Evolutionary conservation across 83 land plant genomes (phyloP).

Genomic region (Picea abies): DNA sequence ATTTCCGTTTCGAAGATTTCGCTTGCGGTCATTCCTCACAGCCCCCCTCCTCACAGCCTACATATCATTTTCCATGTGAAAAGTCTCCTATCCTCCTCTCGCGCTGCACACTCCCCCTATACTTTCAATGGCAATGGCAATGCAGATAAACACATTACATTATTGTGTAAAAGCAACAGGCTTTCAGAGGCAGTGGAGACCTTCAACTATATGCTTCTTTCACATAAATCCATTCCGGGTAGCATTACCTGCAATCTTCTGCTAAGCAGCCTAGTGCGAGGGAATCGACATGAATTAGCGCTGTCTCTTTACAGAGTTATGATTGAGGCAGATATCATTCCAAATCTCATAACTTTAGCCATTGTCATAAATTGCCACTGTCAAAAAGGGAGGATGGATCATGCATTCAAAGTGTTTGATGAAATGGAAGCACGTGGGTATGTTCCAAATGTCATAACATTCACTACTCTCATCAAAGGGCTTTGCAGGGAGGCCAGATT

Average conservation of each 20-base stretch:
- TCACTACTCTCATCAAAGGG: slow-evolving; percentile 26
- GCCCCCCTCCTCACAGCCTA: too few relatives aligned
- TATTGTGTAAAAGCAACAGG: too few relatives aligned
- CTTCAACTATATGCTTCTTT: too few relatives aligned
- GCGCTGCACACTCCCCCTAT: too few relatives aligned
- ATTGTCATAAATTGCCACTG: slow-evolving; percentile 18
- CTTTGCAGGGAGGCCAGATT: slow-evolving; percentile 12
- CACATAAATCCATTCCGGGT: too few relatives aligned
- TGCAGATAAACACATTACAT: too few relatives aligned
- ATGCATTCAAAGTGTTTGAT: slow-evolving; percentile 9
- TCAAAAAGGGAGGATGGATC: background rate
- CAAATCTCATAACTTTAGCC: slow-evolving; percentile 21
- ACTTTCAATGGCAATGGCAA: too few relatives aligned
- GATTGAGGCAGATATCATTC: background rate
- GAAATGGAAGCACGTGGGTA: background rate
- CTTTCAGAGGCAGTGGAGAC: too few relatives aligned
- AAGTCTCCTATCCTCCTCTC: too few relatives aligned
- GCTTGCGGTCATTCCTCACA: too few relatives aligned
- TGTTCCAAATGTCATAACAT: slow-evolving; percentile 17
- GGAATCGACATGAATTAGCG: slow-evolving; percentile 1
- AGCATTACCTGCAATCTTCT: slow-evolving; percentile 17
- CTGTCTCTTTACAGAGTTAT: slow-evolving; percentile 10
- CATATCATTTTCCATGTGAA: too few relatives aligned
- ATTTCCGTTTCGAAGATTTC: too few relatives aligned
- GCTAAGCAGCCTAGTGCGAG: slow-evolving; percentile 14